A percentile compares a stretch with the other conserved stretches of the same genome.
Evolutionary conservation across 2,329 filamentous ascomycete species (phyloP).

Genomic region (Fusarium protoensiforme): DNA sequence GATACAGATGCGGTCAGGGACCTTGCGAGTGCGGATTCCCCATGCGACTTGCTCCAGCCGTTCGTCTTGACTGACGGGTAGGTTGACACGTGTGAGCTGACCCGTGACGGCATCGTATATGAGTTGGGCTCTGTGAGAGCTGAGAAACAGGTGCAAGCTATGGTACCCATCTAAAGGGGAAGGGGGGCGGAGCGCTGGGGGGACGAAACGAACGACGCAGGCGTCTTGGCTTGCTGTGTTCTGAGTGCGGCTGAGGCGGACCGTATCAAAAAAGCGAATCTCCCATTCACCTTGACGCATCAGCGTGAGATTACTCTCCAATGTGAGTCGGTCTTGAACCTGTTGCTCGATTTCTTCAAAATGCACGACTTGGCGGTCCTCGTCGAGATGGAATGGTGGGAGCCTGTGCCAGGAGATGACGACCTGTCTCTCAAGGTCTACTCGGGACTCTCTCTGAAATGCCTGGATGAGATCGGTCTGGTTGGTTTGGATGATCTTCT

Average conservation of each 20-base stretch:
- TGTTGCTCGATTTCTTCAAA: neutral
- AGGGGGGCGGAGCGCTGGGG: neutral
- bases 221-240: neutral
- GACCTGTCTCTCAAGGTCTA: neutral
- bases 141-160: neutral
- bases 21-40: neutral
- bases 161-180: neutral
- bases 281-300: neutral
- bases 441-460: neutral
- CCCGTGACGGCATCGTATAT: neutral
- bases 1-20: neutral
- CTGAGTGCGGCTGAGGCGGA: neutral
- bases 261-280: neutral
- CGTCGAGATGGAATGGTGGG: neutral
- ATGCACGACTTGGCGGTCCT: neutral
- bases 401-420: neutral
- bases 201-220: neutral
- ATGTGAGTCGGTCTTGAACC: neutral
- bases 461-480: neutral
- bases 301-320: neutral
- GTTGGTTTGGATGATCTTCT: neutral
- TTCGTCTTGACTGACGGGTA: neutral
- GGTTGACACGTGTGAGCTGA: neutral
- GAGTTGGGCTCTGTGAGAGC: neutral
- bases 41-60: neutral